Base-by-base conservation (phyloP, 192 early-diverging fungal genomes). In the Gigaspora rosea region DNA sequence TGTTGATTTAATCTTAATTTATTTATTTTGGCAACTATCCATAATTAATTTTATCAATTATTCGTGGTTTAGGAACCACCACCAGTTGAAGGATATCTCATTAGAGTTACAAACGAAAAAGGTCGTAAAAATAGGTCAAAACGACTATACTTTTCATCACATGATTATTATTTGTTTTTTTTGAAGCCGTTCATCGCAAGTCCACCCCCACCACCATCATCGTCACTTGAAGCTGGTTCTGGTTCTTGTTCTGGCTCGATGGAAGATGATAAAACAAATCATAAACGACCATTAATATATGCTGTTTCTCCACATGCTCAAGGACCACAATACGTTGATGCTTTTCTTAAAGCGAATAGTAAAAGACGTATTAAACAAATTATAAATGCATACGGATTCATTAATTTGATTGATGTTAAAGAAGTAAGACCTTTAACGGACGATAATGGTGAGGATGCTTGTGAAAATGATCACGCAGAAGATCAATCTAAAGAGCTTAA, bases 101-200 rank as follows among this genome's bases (percentile, higher is more conserved):
- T 81, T 11, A 70, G 80, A 11, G 75, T 84, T 16, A 84, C 80
- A 56, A 81, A 71, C 2, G 78, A 79, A 54, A 77, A 80, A 56
- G 82, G 82, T 3, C 75, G 76, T 33, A 78, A 70, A 4, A 78
- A 79, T 8, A 63, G 63, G 4, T 59, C 79, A 18, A 52, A 77
- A 58, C 48, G 80, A 41, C 73, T 84, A 8, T 84, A 84, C 36
- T 66, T 84, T 56, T 78, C 82, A 18, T 76, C 80, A n/a, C 82
- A 84, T 65, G 80, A 84, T 77, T 65, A 84, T 49, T 65, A 80
- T 62, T 46, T 84, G 15, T 75, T 84, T n/a, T 84, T 80, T 35
- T 74, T 79, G 5, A 51, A 79, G 13, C 80, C 80, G 11, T 77
- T 68, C 13, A 13, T 62, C 36, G 57, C 80, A 11, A 78, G 78